Base-by-base conservation (phyloP, 768 basidiomycete genomes). In the Boletellus sp. region DNA sequence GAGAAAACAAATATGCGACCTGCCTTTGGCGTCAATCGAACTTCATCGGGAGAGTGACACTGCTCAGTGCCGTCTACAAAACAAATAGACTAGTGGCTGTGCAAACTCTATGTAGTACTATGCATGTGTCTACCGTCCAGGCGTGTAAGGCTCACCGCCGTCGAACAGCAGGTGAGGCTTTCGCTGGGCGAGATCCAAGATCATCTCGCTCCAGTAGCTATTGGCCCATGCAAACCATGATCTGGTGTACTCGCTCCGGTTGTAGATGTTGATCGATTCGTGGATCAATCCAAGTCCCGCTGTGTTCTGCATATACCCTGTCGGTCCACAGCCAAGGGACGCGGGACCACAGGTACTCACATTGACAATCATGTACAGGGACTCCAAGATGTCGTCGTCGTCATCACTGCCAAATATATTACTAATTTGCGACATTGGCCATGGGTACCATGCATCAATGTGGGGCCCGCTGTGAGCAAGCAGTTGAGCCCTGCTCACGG, bases 211-310 rank as follows among this genome's bases (percentile, higher is more conserved):
- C 60, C 89, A 90, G 65, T 85, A 90, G 66, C 85, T 85, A 63
- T 87, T 88, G 13, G 83, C 87, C 87, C 86, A 89, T 19, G 87
- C 87, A 65, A 89, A 89, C 86, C 86, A 89, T 17, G 80, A 74
- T 19, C 87, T 75, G 32, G 85, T 87, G 59, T 85, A 88, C 23
- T 74, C 73, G 15, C 67, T 69, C 17, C 65, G 56, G 31, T 81
- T 66, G 65, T 84, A 83, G 50, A 89, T 84, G 9, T 76, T 77
- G 56, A 82, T 77, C 2, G 84, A 84, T 65, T 90, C 87, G 61
- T 90, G 87, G 39, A 89, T 85, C 37, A 90, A 69, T n/a, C 87
- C 87, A 13, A 90, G 74, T 3, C 83, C 82, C 17, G 76, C 75
- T 0, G 88, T 89, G 63, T 85, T 87, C 86, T 88, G 54, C 19